Evolutionary conservation across 768 basidiomycete species (phyloP).

Genomic region (Auricularia heimuer): DNA sequence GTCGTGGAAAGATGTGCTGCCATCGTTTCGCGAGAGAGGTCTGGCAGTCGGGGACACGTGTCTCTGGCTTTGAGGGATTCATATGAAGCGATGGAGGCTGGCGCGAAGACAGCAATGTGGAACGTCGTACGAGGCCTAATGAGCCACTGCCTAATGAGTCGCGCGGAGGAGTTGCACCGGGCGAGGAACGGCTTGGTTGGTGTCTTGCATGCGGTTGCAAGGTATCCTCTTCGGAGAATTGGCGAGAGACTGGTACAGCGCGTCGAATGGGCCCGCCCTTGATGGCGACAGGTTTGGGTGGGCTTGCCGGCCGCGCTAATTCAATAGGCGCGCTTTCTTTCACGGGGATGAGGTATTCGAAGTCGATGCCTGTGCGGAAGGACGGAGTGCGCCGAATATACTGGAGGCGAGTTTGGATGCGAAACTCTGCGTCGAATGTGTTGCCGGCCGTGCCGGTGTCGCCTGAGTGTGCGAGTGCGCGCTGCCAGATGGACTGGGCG

Average conservation of each 20-base stretch:
- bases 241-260: background rate
- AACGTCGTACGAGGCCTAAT: background rate
- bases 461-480: background rate
- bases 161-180: background rate
- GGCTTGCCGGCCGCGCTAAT: conserved; percentile 23
- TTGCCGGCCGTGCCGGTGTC: background rate
- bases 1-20: conserved; percentile 76
- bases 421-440: background rate
- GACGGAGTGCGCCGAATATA: conserved; percentile 6
- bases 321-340: background rate
- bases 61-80: conserved; percentile 60
- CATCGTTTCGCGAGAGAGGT: conserved; percentile 76
- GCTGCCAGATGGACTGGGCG: background rate
- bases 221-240: background rate
- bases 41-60: conserved; percentile 49
- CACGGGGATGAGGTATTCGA: background rate
- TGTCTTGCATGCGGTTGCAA: background rate
- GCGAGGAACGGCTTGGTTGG: background rate
- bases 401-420: background rate
- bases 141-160: conserved; percentile 4
- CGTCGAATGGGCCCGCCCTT: conserved; percentile 8
- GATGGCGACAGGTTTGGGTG: conserved; percentile 35
- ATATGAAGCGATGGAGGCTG: background rate
- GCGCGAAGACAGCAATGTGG: conserved; percentile 1
- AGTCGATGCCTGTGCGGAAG: conserved; percentile 15